phyloP scores from a whole-genome alignment of 139 green algal species.

The Closterium sp. region DNA sequence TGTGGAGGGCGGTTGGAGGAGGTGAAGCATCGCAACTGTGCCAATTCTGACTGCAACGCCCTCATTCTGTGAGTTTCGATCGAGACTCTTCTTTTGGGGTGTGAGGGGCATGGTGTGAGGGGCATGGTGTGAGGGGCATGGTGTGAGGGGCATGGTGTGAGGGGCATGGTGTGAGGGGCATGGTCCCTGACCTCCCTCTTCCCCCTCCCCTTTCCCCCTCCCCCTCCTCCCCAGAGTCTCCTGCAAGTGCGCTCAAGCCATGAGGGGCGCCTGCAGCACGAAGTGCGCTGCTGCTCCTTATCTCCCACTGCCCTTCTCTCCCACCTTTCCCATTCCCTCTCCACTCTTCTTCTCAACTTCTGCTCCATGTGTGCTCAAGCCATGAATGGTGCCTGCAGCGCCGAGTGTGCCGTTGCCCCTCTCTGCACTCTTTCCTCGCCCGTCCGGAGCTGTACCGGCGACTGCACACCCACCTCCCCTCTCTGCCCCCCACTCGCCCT shows the following conservation, averaged over 20 bases:
- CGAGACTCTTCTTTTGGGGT: too few relatives aligned
- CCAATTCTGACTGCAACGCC: conserved; percentile 50
- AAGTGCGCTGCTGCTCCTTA: neutral
- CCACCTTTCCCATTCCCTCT: neutral
- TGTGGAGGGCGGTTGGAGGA: conserved; percentile 10
- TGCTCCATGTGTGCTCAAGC: neutral
- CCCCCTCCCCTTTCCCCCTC: neutral
- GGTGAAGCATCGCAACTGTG: conserved; percentile 44
- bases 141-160: too few relatives aligned
- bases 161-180: too few relatives aligned
- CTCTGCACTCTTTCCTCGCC: conserved; percentile 9
- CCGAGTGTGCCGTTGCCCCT: neutral
- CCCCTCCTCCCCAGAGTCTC: neutral
- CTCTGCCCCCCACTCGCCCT: too few relatives aligned
- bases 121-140: too few relatives aligned
- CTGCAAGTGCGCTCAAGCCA: too few relatives aligned
- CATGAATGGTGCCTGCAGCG: conserved; percentile 3
- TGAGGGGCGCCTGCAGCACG: too few relatives aligned
- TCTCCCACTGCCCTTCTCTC: neutral
- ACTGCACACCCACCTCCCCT: conserved; percentile 11
- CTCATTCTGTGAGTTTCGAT: conserved; percentile 51
- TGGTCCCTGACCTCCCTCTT: neutral
- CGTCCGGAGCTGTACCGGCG: conserved; percentile 3
- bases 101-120: too few relatives aligned
- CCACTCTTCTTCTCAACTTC: neutral